Evolutionary conservation across 2,329 filamentous ascomycete species (phyloP).

Genomic region (Thelonectria rubi): DNA sequence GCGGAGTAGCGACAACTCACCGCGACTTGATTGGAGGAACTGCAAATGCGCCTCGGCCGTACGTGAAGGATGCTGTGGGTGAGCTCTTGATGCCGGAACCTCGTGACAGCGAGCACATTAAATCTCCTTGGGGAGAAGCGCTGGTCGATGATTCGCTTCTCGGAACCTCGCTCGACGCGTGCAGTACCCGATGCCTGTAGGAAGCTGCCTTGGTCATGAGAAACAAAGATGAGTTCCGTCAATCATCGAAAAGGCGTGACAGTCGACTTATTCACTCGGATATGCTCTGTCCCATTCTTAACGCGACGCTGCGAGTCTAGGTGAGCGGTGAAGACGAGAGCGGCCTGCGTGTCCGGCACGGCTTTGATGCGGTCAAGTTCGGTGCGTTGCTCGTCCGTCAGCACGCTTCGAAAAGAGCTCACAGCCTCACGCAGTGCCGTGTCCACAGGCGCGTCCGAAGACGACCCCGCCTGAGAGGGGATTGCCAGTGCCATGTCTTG

Average conservation of each 20-base stretch:
- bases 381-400: no score
- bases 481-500: no score
- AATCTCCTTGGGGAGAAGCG: not conserved
- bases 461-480: no score
- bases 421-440: no score
- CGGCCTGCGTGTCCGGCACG: no score
- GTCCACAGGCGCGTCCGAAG: no score
- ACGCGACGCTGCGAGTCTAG: no score
- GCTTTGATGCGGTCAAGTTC: no score
- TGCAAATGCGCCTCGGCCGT: not conserved
- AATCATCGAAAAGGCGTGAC: not conserved
- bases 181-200: not conserved
- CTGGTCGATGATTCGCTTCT: not conserved
- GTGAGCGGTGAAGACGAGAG: no score
- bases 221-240: not conserved
- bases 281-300: not conserved
- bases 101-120: not conserved
- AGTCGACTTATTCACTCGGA: not conserved
- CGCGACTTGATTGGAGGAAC: not conserved
- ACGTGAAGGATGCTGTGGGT: not conserved
- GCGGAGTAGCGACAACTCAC: conserved; percentile 2
- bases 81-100: not conserved
- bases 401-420: no score
- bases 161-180: not conserved
- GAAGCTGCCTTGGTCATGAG: not conserved